phyloP scores from a whole-genome alignment of 2,329 filamentous ascomycete genomes.

The Akanthomyces muscarius region DNA sequence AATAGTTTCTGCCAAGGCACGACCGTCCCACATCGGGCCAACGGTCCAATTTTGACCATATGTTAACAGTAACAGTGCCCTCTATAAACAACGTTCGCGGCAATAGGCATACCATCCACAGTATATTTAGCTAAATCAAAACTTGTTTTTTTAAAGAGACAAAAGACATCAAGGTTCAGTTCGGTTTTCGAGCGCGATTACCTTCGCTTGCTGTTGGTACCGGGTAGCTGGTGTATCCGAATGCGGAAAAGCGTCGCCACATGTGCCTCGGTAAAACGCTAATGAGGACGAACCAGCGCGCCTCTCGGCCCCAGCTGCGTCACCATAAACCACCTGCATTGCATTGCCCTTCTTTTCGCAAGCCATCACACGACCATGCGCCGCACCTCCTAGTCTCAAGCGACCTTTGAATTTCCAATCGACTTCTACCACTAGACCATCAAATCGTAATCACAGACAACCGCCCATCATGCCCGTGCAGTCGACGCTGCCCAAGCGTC shows the following conservation, averaged over 20 bases:
- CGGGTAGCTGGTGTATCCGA: background rate
- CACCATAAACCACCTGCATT: background rate
- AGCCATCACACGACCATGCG: background rate
- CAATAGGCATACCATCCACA: too few species aligned
- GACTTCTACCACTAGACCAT: too few species aligned
- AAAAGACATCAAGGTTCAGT: too few species aligned
- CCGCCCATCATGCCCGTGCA: conserved; percentile 15
- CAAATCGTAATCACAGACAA: background rate
- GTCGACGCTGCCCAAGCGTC: conserved; percentile 15
- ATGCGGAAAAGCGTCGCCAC: background rate
- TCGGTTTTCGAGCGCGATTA: too few species aligned
- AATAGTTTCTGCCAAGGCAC: too few species aligned
- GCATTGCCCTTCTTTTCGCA: background rate
- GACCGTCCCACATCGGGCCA: too few species aligned
- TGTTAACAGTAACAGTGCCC: too few species aligned
- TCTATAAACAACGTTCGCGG: too few species aligned
- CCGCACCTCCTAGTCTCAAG: background rate
- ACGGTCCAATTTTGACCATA: too few species aligned
- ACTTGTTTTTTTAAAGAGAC: too few species aligned
- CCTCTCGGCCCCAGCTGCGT: background rate
- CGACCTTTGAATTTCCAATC: background rate
- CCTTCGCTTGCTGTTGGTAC: background rate
- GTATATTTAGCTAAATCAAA: too few species aligned
- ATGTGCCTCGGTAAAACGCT: background rate
- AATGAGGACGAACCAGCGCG: background rate